phyloP scores from a whole-genome alignment of 1,284 basidiomycete species.

The Puccinia polysora region DNA sequence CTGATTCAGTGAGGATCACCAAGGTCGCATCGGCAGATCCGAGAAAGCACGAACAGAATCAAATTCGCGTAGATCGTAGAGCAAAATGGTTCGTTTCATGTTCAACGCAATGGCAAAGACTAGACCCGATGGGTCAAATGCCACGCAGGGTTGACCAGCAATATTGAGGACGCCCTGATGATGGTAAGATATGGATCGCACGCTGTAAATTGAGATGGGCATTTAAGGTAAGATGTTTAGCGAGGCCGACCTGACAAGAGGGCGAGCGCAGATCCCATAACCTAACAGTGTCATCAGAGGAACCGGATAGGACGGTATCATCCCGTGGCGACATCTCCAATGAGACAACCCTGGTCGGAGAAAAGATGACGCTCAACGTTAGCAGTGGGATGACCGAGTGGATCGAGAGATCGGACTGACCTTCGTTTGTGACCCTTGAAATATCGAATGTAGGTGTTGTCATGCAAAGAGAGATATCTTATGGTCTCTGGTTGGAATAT shows the following conservation, averaged over 20 bases:
- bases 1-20: not conserved
- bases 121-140: constrained; percentile 81
- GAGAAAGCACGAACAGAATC: constrained; percentile 61
- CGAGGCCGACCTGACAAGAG: constrained; percentile 61
- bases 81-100: constrained; percentile 68
- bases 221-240: not conserved
- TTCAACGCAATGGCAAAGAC: constrained; percentile 93
- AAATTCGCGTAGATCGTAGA: constrained; percentile 83
- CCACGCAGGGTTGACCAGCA: constrained; percentile 69
- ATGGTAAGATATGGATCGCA: constrained; percentile 46
- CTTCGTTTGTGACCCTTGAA: constrained; percentile 85
- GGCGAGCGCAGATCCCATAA: constrained; percentile 87
- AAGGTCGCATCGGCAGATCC: not conserved
- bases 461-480: constrained; percentile 87
- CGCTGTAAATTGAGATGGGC: not conserved
- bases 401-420: constrained; percentile 51
- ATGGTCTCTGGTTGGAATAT: constrained; percentile 62
- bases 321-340: constrained; percentile 87
- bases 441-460: constrained; percentile 92
- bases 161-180: constrained; percentile 59
- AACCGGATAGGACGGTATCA: constrained; percentile 91
- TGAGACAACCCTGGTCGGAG: constrained; percentile 65
- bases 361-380: not conserved
- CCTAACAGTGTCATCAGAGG: constrained; percentile 88
- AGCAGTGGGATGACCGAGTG: not conserved